phyloP scores from a whole-genome alignment of 2,329 filamentous ascomycete genomes.

The Beauveria scarabaeidicola region DNA sequence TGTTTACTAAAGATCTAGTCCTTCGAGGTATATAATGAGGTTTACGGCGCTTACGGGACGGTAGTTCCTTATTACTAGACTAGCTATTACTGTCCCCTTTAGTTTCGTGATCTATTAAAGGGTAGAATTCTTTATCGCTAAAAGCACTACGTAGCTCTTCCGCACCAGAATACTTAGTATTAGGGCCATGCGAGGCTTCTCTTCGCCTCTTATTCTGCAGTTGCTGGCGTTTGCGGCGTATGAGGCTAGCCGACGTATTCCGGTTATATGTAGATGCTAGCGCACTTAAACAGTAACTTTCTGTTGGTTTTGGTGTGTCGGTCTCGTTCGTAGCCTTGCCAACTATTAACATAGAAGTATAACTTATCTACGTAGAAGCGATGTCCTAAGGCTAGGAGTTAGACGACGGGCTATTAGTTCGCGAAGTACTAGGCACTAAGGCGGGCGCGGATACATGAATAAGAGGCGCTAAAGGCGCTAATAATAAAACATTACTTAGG shows the following conservation, averaged over 20 bases:
- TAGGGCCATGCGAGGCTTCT: neutral
- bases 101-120: neutral
- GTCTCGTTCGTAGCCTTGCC: neutral
- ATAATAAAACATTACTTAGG: too few species aligned
- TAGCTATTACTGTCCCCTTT: neutral
- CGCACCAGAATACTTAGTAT: neutral
- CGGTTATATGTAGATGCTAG: neutral
- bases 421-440: neutral
- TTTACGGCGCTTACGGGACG: neutral
- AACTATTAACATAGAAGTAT: neutral
- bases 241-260: neutral
- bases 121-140: conserved; percentile 1
- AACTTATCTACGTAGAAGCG: neutral
- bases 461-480: too few species aligned
- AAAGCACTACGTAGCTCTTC: neutral
- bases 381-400: neutral
- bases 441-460: too few species aligned
- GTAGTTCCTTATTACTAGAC: neutral
- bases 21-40: neutral
- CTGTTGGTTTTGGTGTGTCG: neutral
- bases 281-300: neutral
- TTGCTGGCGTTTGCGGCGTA: neutral
- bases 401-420: neutral
- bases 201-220: neutral
- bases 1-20: neutral